Conservation (phyloP, 1,139 yeast species). For the Debaryomyces sp. region DNA sequence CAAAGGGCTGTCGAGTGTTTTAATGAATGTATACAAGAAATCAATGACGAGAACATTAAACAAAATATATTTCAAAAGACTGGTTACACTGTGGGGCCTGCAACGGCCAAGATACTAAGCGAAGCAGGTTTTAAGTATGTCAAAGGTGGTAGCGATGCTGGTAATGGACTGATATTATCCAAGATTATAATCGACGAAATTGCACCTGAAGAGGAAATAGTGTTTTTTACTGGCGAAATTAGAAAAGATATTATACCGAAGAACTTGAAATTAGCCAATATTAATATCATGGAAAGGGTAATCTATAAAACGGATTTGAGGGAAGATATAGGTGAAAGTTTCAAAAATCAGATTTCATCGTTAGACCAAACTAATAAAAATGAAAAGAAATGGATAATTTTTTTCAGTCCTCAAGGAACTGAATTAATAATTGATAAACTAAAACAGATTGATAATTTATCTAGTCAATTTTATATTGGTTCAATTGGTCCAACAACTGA, state of each 20-base stretch:
- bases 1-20: conserved; percentile 90
- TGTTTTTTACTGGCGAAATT: conserved; percentile 85
- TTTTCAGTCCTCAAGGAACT: conserved; percentile 93
- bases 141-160: conserved; percentile 75
- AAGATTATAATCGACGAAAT: conserved; percentile 57
- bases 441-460: conserved; percentile 17
- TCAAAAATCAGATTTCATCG: conserved; percentile 21
- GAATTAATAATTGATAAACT: conserved; percentile 56
- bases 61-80: conserved; percentile 45
- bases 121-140: conserved; percentile 68
- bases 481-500: conserved; percentile 95
- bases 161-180: conserved; percentile 76
- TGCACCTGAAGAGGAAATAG: conserved; percentile 31
- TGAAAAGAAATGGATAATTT: conserved; percentile 63
- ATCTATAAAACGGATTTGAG: conserved; percentile 69
- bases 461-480: conserved; percentile 52
- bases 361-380: conserved; percentile 7
- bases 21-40: conserved; percentile 42
- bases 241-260: conserved; percentile 81
- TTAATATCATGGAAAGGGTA: conserved; percentile 60
- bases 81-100: conserved; percentile 91
- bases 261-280: conserved; percentile 49
- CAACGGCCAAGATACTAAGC: conserved; percentile 66
- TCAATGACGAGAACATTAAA: conserved; percentile 18
- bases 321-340: conserved; percentile 47